These are phyloP conservation scores for Fusarium succisae DNA, from an alignment of 2,329 filamentous ascomycete genomes.

Conservation along the genomic window DNA sequence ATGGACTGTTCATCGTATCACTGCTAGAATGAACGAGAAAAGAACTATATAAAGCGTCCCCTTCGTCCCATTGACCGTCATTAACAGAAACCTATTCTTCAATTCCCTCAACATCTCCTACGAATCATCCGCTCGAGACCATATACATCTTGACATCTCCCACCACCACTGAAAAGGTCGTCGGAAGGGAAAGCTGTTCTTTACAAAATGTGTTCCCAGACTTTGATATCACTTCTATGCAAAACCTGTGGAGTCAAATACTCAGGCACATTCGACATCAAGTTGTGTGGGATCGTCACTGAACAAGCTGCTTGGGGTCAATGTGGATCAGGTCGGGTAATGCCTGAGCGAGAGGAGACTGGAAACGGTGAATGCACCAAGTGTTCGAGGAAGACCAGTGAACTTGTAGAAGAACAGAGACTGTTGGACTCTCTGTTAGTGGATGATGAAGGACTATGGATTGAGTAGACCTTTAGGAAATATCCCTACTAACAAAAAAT, in stretches of 20 bases:
- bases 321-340: neutral
- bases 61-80: too few species aligned
- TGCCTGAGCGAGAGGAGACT: fast-evolving
- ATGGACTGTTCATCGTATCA: neutral
- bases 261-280: neutral
- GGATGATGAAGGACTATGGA: neutral
- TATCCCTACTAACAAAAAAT: too few species aligned
- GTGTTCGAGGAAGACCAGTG: neutral
- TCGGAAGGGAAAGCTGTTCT: fast-evolving
- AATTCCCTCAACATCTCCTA: too few species aligned
- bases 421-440: neutral
- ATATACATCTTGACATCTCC: neutral
- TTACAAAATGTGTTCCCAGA: neutral
- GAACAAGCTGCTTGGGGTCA: neutral
- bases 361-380: neutral
- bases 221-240: neutral
- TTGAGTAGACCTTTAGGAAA: neutral
- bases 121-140: too few species aligned
- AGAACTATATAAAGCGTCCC: neutral
- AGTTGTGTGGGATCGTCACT: neutral
- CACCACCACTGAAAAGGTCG: fast-evolving
- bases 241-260: neutral
- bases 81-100: fast-evolving
- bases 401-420: neutral
- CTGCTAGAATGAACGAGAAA: fast-evolving